Conservation (phyloP, 2,329 filamentous ascomycete species). For the Huntiella moniliformis region DNA sequence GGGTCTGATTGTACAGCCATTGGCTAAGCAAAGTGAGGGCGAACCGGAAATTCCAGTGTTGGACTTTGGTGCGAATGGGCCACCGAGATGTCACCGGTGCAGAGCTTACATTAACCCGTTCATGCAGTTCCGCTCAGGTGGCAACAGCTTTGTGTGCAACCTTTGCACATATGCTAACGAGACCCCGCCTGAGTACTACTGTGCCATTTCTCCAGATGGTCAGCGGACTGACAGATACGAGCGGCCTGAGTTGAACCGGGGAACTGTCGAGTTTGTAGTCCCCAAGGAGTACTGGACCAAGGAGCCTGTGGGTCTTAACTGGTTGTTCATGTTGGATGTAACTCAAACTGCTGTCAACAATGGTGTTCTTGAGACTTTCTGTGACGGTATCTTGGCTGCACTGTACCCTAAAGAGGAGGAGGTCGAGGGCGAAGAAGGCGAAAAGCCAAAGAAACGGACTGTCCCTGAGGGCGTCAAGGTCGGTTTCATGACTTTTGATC, state of each 20-base stretch:
- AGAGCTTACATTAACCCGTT: conserved; percentile 97
- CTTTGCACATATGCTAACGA: conserved; percentile 95
- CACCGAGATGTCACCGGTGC: conserved; percentile 80
- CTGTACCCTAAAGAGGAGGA: conserved; percentile 49
- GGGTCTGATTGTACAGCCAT: conserved; percentile 71
- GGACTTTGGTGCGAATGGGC: conserved; percentile 82
- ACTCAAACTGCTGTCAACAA: conserved; percentile 82
- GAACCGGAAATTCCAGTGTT: conserved; percentile 79
- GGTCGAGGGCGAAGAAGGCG: conserved; percentile 29
- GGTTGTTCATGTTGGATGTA: conserved; percentile 84
- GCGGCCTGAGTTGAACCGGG: conserved; percentile 71
- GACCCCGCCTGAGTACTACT: conserved; percentile 79
- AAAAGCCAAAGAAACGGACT: conserved; percentile 32
- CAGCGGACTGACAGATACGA: conserved; percentile 74
- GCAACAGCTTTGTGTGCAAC: conserved; percentile 95
- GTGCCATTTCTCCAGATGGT: conserved; percentile 72
- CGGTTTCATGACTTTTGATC: conserved; percentile 90
- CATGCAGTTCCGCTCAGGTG: conserved; percentile 88
- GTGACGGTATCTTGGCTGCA: conserved; percentile 68
- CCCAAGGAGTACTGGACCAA: conserved; percentile 98
- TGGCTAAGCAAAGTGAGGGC: conserved; percentile 65
- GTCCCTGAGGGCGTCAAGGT: conserved; percentile 70
- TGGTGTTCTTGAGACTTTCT: conserved; percentile 77
- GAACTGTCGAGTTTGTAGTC: conserved; percentile 89
- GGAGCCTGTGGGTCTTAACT: conserved; percentile 71